These are phyloP conservation scores for Amanita exitialis DNA, from an alignment of 768 basidiomycete species.

Conservation along the genomic window DNA sequence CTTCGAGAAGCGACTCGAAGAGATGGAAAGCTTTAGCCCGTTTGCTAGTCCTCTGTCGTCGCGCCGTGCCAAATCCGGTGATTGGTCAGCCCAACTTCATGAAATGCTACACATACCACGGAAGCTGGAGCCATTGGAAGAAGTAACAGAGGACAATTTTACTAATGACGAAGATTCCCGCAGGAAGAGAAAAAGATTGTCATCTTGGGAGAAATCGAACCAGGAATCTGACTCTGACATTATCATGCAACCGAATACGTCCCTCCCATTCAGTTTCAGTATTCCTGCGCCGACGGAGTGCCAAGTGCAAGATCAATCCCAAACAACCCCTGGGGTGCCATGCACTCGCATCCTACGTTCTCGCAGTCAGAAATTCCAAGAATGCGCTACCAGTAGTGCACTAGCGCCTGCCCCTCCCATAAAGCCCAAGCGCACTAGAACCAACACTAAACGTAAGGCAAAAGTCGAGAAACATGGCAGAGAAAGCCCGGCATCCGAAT, in stretches of 20 bases:
- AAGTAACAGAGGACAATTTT: slow-evolving; percentile 2
- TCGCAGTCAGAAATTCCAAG: background rate
- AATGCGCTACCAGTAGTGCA: background rate
- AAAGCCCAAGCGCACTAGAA: background rate
- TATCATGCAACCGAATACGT: background rate
- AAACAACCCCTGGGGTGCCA: background rate
- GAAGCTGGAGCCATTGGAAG: slow-evolving; percentile 1
- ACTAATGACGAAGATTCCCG: background rate
- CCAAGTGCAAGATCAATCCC: background rate
- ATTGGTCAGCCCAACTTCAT: background rate
- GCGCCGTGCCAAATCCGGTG: background rate
- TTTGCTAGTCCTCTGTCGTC: slow-evolving; percentile 1
- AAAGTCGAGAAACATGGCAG: background rate
- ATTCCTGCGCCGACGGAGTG: background rate
- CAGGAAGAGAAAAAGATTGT: slow-evolving; percentile 1
- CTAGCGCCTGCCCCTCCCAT: background rate
- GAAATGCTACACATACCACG: background rate
- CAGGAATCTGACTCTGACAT: background rate
- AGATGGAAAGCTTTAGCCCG: background rate
- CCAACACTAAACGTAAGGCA: background rate
- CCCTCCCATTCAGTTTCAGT: background rate
- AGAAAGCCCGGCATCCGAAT: background rate
- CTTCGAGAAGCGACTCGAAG: slow-evolving; percentile 5
- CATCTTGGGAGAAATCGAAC: background rate
- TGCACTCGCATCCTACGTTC: slow-evolving; percentile 1